These are phyloP conservation scores for Chamaecyparis obtusa DNA, from an alignment of 75 land plant genomes.

Conservation along the genomic window DNA sequence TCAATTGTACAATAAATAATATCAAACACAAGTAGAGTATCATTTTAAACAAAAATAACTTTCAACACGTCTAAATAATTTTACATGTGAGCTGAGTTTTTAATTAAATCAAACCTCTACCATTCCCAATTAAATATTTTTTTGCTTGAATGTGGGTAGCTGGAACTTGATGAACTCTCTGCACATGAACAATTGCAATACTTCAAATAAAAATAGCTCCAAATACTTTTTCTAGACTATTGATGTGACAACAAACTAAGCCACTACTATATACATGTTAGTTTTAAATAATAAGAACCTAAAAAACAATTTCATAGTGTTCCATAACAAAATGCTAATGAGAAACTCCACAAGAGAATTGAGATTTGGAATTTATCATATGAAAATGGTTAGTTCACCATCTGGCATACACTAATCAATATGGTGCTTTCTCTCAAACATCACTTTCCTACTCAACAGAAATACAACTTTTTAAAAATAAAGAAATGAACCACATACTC, in stretches of 20 bases:
- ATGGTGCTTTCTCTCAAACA: neutral
- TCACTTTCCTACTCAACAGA: neutral
- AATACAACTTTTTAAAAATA: neutral
- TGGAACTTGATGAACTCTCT: constrained; percentile 74
- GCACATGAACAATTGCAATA: constrained; percentile 2
- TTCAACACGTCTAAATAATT: no score
- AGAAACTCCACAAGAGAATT: neutral
- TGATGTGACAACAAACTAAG: neutral
- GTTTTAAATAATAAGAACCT: neutral
- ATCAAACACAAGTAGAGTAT: no score
- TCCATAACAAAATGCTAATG: neutral
- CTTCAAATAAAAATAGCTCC: neutral
- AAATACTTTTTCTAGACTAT: neutral
- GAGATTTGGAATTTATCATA: neutral
- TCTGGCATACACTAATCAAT: neutral
- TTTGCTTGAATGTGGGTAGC: constrained; percentile 54
- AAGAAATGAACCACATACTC: neutral
- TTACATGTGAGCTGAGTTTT: no score
- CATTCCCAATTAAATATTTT: constrained; percentile 78
- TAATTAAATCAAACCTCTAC: no score
- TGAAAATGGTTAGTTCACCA: neutral
- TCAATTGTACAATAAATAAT: no score
- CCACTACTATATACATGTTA: neutral
- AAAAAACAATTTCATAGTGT: neutral
- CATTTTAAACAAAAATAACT: no score